Evolutionary conservation across 441 rosid species (phyloP).

Genomic region (Pelargonium cotyledonis): DNA sequence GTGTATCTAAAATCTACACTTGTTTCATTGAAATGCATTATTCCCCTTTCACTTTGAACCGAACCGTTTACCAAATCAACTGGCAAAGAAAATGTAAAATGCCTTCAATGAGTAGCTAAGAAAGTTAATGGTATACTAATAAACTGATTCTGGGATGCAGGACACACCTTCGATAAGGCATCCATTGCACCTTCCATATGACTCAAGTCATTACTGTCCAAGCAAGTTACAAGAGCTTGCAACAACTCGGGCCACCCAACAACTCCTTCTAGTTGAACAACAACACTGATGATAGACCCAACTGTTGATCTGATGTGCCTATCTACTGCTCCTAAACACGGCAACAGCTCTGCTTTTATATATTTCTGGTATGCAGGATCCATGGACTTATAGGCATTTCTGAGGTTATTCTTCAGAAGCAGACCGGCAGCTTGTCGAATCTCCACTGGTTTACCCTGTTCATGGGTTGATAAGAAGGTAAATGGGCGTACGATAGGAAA

Average conservation of each 20-base stretch:
- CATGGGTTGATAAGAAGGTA: constrained; percentile 1
- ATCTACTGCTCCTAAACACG: constrained; percentile 86
- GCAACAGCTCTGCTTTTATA: constrained; percentile 79
- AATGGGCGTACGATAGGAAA: neutral
- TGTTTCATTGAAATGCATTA: neutral
- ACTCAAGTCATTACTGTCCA: constrained; percentile 84
- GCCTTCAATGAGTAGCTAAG: neutral
- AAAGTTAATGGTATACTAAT: neutral
- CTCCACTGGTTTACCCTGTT: constrained; percentile 82
- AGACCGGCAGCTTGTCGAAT: constrained; percentile 97
- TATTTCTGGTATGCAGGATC: constrained; percentile 54
- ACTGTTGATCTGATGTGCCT: constrained; percentile 83
- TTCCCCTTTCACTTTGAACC: neutral
- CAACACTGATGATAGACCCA: constrained; percentile 83
- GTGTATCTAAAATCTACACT: neutral
- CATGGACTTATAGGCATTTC: constrained; percentile 61
- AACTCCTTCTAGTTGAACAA: constrained; percentile 73
- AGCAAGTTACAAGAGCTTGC: constrained; percentile 75
- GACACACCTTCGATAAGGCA: constrained; percentile 88
- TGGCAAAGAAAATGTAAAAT: constrained; percentile 3
- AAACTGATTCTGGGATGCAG: constrained; percentile 7
- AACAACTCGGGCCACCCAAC: constrained; percentile 86
- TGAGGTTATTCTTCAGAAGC: constrained; percentile 85
- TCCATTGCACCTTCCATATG: constrained; percentile 99
- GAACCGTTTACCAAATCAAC: neutral